These are phyloP conservation scores for Straminergon stramineum DNA, from an alignment of 225 moss, liverwort and hornwort species.

Conservation along the genomic window DNA sequence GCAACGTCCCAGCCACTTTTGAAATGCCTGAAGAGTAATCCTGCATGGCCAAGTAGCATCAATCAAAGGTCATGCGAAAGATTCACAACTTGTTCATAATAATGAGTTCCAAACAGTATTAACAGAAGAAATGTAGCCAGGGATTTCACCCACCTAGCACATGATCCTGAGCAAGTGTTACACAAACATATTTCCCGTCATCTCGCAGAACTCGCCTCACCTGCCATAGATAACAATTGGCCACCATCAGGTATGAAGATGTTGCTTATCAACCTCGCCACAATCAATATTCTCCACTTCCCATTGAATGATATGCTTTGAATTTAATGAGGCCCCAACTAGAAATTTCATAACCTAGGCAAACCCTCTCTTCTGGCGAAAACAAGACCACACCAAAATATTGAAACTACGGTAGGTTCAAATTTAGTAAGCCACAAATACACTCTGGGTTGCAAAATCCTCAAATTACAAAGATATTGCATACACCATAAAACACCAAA, in stretches of 20 bases:
- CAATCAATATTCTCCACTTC: background rate
- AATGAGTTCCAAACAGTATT: background rate
- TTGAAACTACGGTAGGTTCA: background rate
- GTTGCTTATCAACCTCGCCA: background rate
- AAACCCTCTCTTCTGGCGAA: background rate
- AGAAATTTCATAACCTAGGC: background rate
- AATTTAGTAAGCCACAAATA: background rate
- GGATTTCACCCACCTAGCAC: slow-evolving; percentile 57
- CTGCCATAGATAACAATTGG: slow-evolving; percentile 20
- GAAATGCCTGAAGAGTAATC: slow-evolving; percentile 29
- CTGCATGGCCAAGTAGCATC: slow-evolving; percentile 11
- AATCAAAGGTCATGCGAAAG: background rate
- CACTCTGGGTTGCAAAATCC: background rate
- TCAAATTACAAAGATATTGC: background rate
- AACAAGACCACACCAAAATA: background rate
- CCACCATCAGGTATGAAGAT: background rate
- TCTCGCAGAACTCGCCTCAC: slow-evolving; percentile 70
- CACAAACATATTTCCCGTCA: slow-evolving; percentile 66
- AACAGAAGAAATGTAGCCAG: background rate
- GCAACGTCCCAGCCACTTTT: slow-evolving; percentile 40
- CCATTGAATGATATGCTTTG: background rate
- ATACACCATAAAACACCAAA: background rate
- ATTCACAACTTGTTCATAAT: background rate
- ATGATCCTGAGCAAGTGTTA: slow-evolving; percentile 89
- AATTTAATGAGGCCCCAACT: background rate